These are phyloP conservation scores for Prunus yedoensis DNA, from an alignment of 331 rosid species.

Conservation along the genomic window DNA sequence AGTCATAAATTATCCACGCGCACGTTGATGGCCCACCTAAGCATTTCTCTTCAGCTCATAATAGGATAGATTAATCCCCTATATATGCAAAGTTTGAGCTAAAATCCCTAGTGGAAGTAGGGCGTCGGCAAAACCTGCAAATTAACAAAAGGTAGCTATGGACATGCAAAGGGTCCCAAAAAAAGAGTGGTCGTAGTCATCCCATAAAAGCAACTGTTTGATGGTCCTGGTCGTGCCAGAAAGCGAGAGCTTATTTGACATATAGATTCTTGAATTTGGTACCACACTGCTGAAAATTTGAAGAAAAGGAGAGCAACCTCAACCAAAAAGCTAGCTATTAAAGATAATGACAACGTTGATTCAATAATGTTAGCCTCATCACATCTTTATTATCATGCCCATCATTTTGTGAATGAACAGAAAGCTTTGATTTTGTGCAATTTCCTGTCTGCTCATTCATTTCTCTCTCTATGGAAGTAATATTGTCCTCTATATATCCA, in stretches of 20 bases:
- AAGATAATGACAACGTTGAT: slow-evolving; percentile 12
- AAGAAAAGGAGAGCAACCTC: slow-evolving; percentile 28
- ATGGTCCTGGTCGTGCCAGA: slow-evolving; percentile 29
- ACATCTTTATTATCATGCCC: background rate
- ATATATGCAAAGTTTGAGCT: background rate
- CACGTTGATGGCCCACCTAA: too few relatives aligned
- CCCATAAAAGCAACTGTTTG: slow-evolving; percentile 16
- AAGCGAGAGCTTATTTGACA: slow-evolving; percentile 4
- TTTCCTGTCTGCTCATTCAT: background rate
- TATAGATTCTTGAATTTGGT: slow-evolving; percentile 17
- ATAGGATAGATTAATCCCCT: background rate
- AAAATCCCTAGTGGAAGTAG: background rate
- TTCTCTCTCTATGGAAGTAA: background rate
- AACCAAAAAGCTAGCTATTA: background rate
- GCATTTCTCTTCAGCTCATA: too few relatives aligned
- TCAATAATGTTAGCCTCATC: slow-evolving; percentile 15
- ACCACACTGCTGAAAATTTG: slow-evolving; percentile 9
- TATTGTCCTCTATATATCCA: too few relatives aligned
- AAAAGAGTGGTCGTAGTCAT: slow-evolving; percentile 2
- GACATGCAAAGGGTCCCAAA: background rate
- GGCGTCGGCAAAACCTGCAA: background rate
- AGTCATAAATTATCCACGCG: too few relatives aligned
- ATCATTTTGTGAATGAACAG: background rate
- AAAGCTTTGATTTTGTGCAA: background rate
- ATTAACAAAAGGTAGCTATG: background rate